Evolutionary conservation across 2,329 filamentous ascomycete species (phyloP), one percentile per base, ranked within the genome.

Genomic region (Chaetothyriales sp.): DNA sequence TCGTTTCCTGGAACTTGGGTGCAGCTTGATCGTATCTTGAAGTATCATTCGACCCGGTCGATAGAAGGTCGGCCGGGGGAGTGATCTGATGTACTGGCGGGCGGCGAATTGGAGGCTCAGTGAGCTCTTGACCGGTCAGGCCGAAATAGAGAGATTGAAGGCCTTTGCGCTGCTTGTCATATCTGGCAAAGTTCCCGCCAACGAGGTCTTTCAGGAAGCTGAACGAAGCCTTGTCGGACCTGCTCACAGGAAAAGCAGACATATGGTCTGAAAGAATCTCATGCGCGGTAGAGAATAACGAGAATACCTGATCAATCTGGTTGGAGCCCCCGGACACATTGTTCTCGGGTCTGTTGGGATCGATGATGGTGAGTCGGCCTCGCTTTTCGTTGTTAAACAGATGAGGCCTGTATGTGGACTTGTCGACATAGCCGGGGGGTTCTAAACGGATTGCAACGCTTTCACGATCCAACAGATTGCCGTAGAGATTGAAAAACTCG

Each of bases 401-500:
- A 3, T 60, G 58, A 52, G 59, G 57, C 58, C 60, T 44, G 46
- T 37, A 47, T 5, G 46, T 45, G 33, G 29, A 52, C 81, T 97
- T 97, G 58, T 78, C 73, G 54, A 90, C 75, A 61, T 86, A 86
- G 5, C 78, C 78, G 0, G 88, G 86, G 1, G 83, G 84, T 18
- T 83, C 77, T 64, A 95, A 75, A 43, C 78, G 76, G 60, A 98
- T 92, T 8, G 86, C 87, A 20, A 82, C 78, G 1, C 69, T 75
- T 29, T 75, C 67, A 52, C 82, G 81, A 60, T 92, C 77, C 63
- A 97, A 92, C 47, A 80, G 74, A 55, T 86, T 86, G 25, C 92
- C 92, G 63, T 95, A 98, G 13, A 94, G 78, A 56, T 94, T 80
- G 25, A 98, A 79, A 65, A 98, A 97, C 55, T 89, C 81, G 67